Evolutionary conservation across 2,329 filamentous ascomycete genomes (phyloP).

Genomic region (Botryotinia narcissicola): DNA sequence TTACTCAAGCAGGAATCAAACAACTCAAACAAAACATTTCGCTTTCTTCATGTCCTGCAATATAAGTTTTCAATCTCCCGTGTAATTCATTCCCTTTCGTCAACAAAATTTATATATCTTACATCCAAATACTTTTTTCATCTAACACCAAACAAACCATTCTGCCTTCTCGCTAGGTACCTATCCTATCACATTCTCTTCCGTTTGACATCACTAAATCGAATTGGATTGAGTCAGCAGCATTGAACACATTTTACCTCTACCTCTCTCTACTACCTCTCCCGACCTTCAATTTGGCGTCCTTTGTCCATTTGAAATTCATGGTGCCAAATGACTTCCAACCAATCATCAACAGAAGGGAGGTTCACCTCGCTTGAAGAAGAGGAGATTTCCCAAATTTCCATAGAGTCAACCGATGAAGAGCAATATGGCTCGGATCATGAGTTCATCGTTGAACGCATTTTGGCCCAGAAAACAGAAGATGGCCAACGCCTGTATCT

Average conservation of each 20-base stretch:
- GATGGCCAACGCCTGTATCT: conserved; percentile 50
- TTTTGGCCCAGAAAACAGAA: conserved; percentile 48
- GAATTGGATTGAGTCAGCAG: background rate
- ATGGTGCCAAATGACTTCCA: conserved; percentile 3
- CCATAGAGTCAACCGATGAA: conserved; percentile 50
- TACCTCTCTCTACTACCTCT: background rate
- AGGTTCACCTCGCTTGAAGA: conserved; percentile 40
- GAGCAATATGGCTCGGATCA: conserved; percentile 33
- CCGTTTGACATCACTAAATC: background rate
- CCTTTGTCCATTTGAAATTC: background rate
- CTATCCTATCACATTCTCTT: background rate
- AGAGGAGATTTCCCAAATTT: conserved; percentile 55
- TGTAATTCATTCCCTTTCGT: background rate
- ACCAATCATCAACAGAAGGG: background rate
- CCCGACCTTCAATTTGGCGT: background rate
- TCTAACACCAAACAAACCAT: background rate
- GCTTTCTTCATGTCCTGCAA: background rate
- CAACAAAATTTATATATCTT: background rate
- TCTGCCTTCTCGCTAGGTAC: background rate
- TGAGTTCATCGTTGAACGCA: conserved; percentile 43
- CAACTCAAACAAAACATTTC: background rate
- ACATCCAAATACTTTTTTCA: background rate
- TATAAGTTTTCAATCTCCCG: background rate
- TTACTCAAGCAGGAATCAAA: background rate
- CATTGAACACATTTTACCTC: background rate